A percentile compares a stretch with the other conserved stretches of the same genome.
Evolutionary conservation across 768 basidiomycete genomes (phyloP).

Genomic region (Pleurotus ostreatus): DNA sequence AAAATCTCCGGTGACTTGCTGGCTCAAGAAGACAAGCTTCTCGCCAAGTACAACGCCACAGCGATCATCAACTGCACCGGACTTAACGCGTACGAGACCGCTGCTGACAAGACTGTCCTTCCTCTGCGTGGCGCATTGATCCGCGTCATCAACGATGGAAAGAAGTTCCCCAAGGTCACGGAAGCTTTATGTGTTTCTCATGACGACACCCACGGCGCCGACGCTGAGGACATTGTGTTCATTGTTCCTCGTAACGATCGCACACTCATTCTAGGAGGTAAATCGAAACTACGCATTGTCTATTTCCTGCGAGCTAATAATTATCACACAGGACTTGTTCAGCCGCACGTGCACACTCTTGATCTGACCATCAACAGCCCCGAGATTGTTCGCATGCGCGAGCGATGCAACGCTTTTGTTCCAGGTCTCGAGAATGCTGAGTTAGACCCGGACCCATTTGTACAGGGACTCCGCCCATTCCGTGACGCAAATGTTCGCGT

Average conservation of each 20-base stretch:
- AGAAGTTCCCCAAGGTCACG: slow-evolving; percentile 28
- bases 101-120: slow-evolving; percentile 27
- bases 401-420: slow-evolving; percentile 23
- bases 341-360: slow-evolving; percentile 19
- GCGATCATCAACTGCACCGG: slow-evolving; percentile 34
- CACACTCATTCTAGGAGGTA: slow-evolving; percentile 28
- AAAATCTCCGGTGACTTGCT: slow-evolving; percentile 28
- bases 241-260: slow-evolving; percentile 31
- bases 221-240: slow-evolving; percentile 27
- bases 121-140: slow-evolving; percentile 34
- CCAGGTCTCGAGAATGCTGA: slow-evolving; percentile 22
- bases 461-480: slow-evolving; percentile 26
- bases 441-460: slow-evolving; percentile 20
- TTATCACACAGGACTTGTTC: slow-evolving; percentile 16
- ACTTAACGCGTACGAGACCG: slow-evolving; percentile 25
- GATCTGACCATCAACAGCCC: slow-evolving; percentile 23
- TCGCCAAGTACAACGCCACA: slow-evolving; percentile 20
- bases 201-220: slow-evolving; percentile 24
- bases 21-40: slow-evolving; percentile 19
- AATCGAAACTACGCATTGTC: neutral
- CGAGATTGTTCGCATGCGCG: slow-evolving; percentile 25
- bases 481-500: slow-evolving; percentile 22
- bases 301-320: neutral
- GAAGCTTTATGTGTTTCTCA: slow-evolving; percentile 28
- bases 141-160: slow-evolving; percentile 31